Percentiles rank a stretch among this genome's conserved stretches.
Evolutionary conservation across 768 basidiomycete genomes (phyloP).

Genomic region (Pleurotus tuoliensis): DNA sequence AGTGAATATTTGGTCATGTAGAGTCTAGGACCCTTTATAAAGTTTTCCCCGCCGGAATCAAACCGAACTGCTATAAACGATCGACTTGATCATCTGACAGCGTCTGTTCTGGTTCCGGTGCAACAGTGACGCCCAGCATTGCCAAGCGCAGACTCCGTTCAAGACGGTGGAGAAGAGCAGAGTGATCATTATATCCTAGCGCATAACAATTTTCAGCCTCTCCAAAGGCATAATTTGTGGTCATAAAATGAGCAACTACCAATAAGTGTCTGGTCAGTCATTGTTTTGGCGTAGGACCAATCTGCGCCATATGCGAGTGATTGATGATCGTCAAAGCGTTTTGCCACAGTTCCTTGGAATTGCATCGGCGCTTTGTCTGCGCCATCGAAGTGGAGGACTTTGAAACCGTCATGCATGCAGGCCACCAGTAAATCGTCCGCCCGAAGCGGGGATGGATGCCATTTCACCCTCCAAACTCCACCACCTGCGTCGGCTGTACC

Average conservation of each 20-base stretch:
- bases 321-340: conserved; percentile 69
- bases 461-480: conserved; percentile 94
- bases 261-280: conserved; percentile 44
- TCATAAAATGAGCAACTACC: conserved; percentile 98
- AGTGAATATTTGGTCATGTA: neutral
- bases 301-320: conserved; percentile 91
- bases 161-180: neutral
- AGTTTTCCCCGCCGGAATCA: neutral
- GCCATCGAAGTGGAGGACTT: conserved; percentile 56
- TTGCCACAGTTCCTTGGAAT: conserved; percentile 33
- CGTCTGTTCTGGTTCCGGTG: too few species aligned
- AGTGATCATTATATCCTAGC: neutral
- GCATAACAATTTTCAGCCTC: conserved; percentile 36
- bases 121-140: too few species aligned
- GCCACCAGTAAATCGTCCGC: conserved; percentile 82
- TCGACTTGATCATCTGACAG: neutral
- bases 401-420: conserved; percentile 98
- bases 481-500: conserved; percentile 71
- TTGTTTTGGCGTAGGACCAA: conserved; percentile 58
- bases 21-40: neutral
- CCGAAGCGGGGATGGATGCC: conserved; percentile 77
- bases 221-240: conserved; percentile 78
- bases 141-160: neutral
- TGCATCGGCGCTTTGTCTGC: conserved; percentile 19
- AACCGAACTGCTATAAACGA: neutral